These are phyloP conservation scores for Hypholoma fasciculare DNA, from an alignment of 768 basidiomycete species.

Conservation along the genomic window DNA sequence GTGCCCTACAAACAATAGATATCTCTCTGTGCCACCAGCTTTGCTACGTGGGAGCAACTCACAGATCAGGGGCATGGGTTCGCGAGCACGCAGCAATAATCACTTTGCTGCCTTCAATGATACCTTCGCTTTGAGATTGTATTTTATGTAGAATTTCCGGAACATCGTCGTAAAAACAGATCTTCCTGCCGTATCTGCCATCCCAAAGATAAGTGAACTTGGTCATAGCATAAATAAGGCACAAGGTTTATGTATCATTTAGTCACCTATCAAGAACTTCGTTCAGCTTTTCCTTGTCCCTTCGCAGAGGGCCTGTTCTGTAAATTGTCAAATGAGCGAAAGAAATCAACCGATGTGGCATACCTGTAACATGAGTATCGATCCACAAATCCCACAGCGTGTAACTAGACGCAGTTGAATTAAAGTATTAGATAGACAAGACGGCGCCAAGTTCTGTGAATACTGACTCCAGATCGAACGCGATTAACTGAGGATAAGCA, in stretches of 20 bases:
- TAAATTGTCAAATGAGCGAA: neutral
- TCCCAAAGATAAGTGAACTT: neutral
- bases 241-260: too few species aligned
- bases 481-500: conserved; percentile 57
- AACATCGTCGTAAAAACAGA: conserved; percentile 79
- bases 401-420: conserved; percentile 46
- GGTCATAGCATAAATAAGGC: conserved; percentile 30
- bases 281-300: conserved; percentile 44
- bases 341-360: neutral
- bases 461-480: conserved; percentile 70
- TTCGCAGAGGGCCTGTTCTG: conserved; percentile 48
- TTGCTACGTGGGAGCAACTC: neutral
- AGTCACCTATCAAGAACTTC: conserved; percentile 55
- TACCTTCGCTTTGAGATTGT: conserved; percentile 34
- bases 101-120: conserved; percentile 14
- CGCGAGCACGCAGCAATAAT: conserved; percentile 75
- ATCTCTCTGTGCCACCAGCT: neutral
- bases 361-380: conserved; percentile 70
- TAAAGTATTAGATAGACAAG: neutral
- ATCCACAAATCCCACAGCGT: conserved; percentile 90
- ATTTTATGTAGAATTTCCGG: conserved; percentile 68
- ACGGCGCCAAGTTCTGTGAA: conserved; percentile 34
- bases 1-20: conserved; percentile 49
- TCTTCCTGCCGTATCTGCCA: conserved; percentile 50
- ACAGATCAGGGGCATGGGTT: conserved; percentile 71